A percentile compares a stretch with the other conserved stretches of the same genome.
phyloP scores from a whole-genome alignment of 1,284 basidiomycete genomes.

The Ganoderma leucocontextum region DNA sequence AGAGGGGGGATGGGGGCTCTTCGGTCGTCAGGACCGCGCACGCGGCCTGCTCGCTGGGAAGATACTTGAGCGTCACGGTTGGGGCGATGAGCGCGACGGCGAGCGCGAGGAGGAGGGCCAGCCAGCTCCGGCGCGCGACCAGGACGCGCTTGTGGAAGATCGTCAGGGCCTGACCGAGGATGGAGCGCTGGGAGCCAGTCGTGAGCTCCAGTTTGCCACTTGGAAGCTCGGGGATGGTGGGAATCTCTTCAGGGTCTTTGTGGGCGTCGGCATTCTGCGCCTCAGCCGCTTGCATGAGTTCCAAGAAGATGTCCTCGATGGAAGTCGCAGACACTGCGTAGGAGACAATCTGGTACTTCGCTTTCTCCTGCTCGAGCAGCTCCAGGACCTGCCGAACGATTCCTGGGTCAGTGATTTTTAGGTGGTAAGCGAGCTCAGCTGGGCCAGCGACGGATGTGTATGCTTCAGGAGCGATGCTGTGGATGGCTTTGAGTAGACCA shows the following conservation, averaged over 20 bases:
- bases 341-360: not conserved
- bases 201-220: not conserved
- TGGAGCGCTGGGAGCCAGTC: not conserved
- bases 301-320: no score
- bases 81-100: conserved; percentile 60
- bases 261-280: no score
- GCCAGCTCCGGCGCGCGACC: conserved; percentile 72
- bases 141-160: conserved; percentile 79
- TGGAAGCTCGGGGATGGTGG: not conserved
- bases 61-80: not conserved
- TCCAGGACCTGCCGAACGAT: not conserved
- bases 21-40: not conserved
- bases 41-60: not conserved
- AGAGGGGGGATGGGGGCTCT: not conserved
- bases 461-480: not conserved
- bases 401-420: not conserved
- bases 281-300: no score
- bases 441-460: not conserved
- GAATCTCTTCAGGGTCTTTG: not conserved
- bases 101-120: conserved; percentile 60
- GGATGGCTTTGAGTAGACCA: not conserved
- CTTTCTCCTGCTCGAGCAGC: not conserved
- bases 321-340: no score
- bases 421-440: not conserved
- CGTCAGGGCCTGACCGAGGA: conserved; percentile 43